Evolutionary conservation across 352 stramenopile species (phyloP).

Genomic region (Sclerospora graminicola): DNA sequence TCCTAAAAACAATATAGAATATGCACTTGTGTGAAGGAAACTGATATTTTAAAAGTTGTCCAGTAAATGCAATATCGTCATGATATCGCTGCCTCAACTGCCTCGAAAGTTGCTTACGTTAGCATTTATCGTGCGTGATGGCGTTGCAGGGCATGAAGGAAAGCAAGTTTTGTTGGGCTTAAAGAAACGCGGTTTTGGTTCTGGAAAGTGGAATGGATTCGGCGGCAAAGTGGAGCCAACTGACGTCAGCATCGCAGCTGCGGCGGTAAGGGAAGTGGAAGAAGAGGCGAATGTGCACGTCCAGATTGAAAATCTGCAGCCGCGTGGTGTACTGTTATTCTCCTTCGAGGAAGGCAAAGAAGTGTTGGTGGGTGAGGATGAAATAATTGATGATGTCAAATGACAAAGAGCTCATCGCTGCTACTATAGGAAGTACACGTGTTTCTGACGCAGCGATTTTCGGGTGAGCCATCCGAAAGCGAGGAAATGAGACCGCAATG

Average conservation of each 20-base stretch:
- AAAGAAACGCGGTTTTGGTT: conserved; percentile 87
- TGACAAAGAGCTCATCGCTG: not conserved
- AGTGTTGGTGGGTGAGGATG: conserved; percentile 40
- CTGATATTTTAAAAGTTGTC: not conserved
- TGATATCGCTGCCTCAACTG: conserved; percentile 13
- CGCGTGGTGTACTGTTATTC: conserved; percentile 41
- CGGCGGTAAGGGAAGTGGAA: conserved; percentile 45
- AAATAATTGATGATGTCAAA: not conserved
- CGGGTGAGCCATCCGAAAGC: conserved; percentile 64
- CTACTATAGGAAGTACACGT: conserved; percentile 65
- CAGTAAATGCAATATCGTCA: too few relatives aligned
- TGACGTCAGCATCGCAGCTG: conserved; percentile 51
- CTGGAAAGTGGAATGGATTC: conserved; percentile 88
- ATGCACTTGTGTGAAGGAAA: conserved; percentile 1
- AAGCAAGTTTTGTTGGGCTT: conserved; percentile 61
- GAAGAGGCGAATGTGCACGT: conserved; percentile 66
- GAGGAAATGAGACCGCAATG: conserved; percentile 86
- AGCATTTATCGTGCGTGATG: conserved; percentile 34
- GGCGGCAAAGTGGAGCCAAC: conserved; percentile 80
- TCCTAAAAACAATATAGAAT: not conserved
- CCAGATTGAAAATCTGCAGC: conserved; percentile 14
- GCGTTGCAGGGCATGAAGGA: not conserved
- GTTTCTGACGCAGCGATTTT: conserved; percentile 53
- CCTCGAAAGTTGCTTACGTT: conserved; percentile 48
- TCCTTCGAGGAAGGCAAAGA: conserved; percentile 47